Base-by-base conservation (phyloP, 1,139 yeast species). In the Saccharomyces hybrid region DNA sequence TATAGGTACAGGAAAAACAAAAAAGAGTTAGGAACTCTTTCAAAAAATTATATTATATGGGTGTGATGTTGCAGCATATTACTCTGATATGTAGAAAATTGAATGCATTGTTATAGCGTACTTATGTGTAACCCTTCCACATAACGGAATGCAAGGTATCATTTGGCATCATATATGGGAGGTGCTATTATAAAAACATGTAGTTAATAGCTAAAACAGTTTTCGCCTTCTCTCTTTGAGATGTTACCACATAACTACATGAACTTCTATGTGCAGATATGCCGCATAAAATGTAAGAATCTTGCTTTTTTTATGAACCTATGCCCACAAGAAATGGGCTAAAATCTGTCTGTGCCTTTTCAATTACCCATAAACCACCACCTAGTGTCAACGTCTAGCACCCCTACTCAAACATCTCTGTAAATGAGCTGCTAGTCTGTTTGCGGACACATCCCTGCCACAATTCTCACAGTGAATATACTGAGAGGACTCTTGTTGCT, bases 341-440 rank as follows among this genome's bases (percentile, higher is more conserved):
- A 30, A 30, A 28, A 30, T 30, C 32, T 30, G 32, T 30, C n/a
- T 5, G n/a, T 30, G 32, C 13, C n/a, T n/a, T 30, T 30, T 5
- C 6, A 9, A 30, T 13, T 13, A 30, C 32, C 32, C n/a, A 16
- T 34, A 14, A 34, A 14, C 2, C 23, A 5, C 9, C 14, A 34
- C 14, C 20, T 16, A 13, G 11, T 8, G 16, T 14, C 5, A 73
- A 57, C 76, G 74, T 58, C 81, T 70, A 23, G 74, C 69, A 54
- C 81, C 72, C 26, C 88, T 86, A 32, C 83, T 88, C 42, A 90
- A 72, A 66, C 99, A 93, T 63, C 96, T 82, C 66, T 89, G 95
- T 49, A 91, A 78, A 70, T 93, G 99, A 52, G 88, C 91, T 2
- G 98, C 97, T 75, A 88, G 90, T 57, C 99, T 75, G 42, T 88